Base-by-base conservation (phyloP, 257 asterid genomes). In the Jaltomata sinuosa region DNA sequence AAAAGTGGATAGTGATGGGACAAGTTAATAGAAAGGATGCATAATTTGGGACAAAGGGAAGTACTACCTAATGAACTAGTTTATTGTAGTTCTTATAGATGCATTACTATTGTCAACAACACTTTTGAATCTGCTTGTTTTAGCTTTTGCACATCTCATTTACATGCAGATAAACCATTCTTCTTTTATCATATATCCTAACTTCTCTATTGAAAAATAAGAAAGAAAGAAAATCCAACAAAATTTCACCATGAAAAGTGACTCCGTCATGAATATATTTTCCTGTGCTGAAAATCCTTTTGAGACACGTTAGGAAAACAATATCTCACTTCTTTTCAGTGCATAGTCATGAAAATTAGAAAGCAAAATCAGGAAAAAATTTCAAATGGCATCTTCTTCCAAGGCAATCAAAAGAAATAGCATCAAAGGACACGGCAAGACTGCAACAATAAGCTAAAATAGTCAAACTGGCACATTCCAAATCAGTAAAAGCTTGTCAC, bases 401-500 rank as follows among this genome's bases (percentile, higher is more conserved):
- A 40, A n/a, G 21, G 81, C 7, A 77, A 47, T 77, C 36, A 53
- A n/a, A 77, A 47, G 62, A 59, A n/a, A 47, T 38, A 19, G 62
- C 18, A 11, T 47, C 79, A 12, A 64, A 29, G 62, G 34, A 14
- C 81, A 74, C 18, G n/a, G 15, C 31, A 34, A n/a, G 34, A 38
- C 54, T 52, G 45, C 47, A 52, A 71, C 25, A 69, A 42, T 42
- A 61, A 83, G 40, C 82, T 25, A n/a, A 69, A 61, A 6, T 32
- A 62, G 65, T 42, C 62, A 64, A 77, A 83, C 45, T 9, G 8
- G 82, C n/a, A 6, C 25, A 82, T 8, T 45, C 53, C 72, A 61
- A 50, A 74, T 36, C 31, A 85, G 29, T 78, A 80, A 84, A 87
- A 76, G 84, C 78, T 79, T 84, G 90, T 85, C 86, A 96, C 99